phyloP scores from a whole-genome alignment of 1,139 yeast species.

The Nakaseomyces glabratus region DNA sequence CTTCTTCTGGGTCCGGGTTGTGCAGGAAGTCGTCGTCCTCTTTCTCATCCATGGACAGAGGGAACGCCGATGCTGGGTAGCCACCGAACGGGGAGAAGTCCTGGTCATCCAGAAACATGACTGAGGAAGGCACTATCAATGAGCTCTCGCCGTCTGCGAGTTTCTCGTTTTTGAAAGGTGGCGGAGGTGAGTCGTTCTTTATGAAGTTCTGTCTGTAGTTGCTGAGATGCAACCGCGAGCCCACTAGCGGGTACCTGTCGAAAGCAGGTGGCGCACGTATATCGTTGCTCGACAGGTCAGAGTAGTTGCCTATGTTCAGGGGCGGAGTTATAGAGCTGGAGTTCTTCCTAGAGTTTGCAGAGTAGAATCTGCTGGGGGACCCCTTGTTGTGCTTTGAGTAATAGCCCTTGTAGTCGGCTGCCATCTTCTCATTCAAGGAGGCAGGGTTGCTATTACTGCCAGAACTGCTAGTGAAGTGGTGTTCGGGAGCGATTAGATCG shows the following conservation, averaged over 20 bases:
- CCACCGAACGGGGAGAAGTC: slow-evolving; percentile 87
- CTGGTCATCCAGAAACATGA: slow-evolving; percentile 32
- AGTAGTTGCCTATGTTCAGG: slow-evolving; percentile 1
- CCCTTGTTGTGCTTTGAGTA: slow-evolving; percentile 18
- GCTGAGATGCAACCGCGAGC: slow-evolving; percentile 14
- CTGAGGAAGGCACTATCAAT: neutral
- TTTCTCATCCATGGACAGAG: slow-evolving; percentile 76
- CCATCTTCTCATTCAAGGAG: slow-evolving; percentile 9
- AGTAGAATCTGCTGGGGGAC: slow-evolving; percentile 9
- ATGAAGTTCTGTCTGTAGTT: neutral
- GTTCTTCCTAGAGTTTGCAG: slow-evolving; percentile 1
- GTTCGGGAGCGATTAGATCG: no score
- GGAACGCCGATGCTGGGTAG: slow-evolving; percentile 82
- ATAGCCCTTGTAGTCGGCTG: slow-evolving; percentile 28
- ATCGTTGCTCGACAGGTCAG: slow-evolving; percentile 4
- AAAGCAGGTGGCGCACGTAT: slow-evolving; percentile 39
- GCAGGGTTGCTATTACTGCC: slow-evolving; percentile 8
- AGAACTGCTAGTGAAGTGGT: no score
- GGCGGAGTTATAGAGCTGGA: slow-evolving; percentile 3
- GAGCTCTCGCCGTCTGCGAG: neutral
- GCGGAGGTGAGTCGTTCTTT: neutral
- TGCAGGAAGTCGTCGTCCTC: slow-evolving; percentile 89
- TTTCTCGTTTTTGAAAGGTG: slow-evolving; percentile 2
- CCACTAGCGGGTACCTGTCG: slow-evolving; percentile 48
- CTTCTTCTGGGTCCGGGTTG: slow-evolving; percentile 86